Evolutionary conservation across 345 rosid species (phyloP).

Genomic region (Raphanus sativus): DNA sequence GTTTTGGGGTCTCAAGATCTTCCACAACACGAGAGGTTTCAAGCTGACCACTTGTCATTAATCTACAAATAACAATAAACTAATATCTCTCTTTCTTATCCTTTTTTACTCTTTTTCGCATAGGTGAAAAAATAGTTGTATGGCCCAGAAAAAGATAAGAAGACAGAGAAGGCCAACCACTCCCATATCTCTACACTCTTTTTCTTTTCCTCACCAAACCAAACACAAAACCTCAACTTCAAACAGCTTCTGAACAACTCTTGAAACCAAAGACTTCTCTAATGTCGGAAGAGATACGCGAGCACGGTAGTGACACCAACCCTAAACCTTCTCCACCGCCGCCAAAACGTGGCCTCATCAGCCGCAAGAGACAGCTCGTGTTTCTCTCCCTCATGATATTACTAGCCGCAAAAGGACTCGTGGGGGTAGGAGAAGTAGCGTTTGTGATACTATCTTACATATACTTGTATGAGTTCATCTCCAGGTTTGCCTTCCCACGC

Average conservation of each 20-base stretch:
- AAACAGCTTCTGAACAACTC: neutral
- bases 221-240: conserved; percentile 7
- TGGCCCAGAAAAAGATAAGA: conserved; percentile 33
- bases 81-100: neutral
- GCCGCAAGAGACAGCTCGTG: conserved; percentile 62
- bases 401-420: conserved; percentile 66
- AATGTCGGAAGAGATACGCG: conserved; percentile 30
- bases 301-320: conserved; percentile 33
- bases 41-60: conserved; percentile 24
- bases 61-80: neutral
- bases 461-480: conserved; percentile 60
- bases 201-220: conserved; percentile 26
- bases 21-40: neutral
- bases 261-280: neutral
- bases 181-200: conserved; percentile 21
- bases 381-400: conserved; percentile 53
- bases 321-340: conserved; percentile 27
- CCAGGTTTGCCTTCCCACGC: conserved; percentile 59
- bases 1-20: neutral
- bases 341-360: conserved; percentile 39
- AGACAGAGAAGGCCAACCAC: conserved; percentile 37
- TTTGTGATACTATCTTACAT: conserved; percentile 54
- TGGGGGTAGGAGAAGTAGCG: conserved; percentile 53
- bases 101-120: neutral
- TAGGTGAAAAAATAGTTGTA: conserved; percentile 3